phyloP scores from a whole-genome alignment of 2,329 filamentous ascomycete species.

The Colletotrichum orbiculare region DNA sequence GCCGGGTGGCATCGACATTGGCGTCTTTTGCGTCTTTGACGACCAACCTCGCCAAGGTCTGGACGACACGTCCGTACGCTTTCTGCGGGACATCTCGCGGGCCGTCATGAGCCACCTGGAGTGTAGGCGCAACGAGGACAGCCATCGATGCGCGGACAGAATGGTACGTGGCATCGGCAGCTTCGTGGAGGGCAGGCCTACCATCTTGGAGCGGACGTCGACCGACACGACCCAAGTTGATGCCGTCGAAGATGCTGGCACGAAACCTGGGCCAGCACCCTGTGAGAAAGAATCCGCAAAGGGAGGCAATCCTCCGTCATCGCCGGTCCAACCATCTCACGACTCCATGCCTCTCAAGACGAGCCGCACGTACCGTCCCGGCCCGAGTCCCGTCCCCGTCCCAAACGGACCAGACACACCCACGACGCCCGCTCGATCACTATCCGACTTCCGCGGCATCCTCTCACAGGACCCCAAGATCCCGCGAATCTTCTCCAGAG shows the following conservation, averaged over 20 bases:
- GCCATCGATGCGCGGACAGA: conserved; percentile 46
- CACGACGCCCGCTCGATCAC: conserved; percentile 42
- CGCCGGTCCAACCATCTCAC: no score
- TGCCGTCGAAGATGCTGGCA: conserved; percentile 28
- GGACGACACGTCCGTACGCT: conserved; percentile 41
- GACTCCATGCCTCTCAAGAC: no score
- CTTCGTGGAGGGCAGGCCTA: conserved; percentile 49
- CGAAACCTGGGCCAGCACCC: conserved; percentile 36
- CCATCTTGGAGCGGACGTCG: conserved; percentile 42
- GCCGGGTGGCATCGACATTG: conserved; percentile 53
- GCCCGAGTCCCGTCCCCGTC: no score
- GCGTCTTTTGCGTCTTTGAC: conserved; percentile 51
- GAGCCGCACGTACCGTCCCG: no score
- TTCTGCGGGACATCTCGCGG: conserved; percentile 41
- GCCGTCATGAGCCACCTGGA: conserved; percentile 52
- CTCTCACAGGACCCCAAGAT: conserved; percentile 12
- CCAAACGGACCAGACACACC: background rate
- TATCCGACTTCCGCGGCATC: rapidly evolving
- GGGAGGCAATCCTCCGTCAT: no score
- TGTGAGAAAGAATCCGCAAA: conserved; percentile 16
- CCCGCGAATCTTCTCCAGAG: conserved; percentile 53
- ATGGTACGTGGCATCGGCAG: conserved; percentile 50
- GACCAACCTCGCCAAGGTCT: conserved; percentile 42
- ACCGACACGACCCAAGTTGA: conserved; percentile 5
- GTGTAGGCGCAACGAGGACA: conserved; percentile 40